These are phyloP conservation scores for Lactarius sanguifluus DNA, from an alignment of 768 basidiomycete genomes.

Conservation along the genomic window DNA sequence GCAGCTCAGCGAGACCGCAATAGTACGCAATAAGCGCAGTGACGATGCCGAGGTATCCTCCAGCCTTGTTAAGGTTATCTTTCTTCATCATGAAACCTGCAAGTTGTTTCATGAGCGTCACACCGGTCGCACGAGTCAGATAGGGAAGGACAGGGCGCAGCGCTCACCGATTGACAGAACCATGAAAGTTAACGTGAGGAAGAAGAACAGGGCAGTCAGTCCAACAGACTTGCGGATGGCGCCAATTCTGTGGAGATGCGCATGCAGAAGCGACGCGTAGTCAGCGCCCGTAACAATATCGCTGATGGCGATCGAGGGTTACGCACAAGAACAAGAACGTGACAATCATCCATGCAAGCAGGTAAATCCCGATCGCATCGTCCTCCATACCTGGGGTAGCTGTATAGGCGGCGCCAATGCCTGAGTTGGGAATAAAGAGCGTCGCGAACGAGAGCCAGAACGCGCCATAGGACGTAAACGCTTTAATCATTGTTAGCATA, in stretches of 20 bases:
- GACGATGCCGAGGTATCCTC: constrained; percentile 46
- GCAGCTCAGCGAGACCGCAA: constrained; percentile 43
- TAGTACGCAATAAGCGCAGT: constrained; percentile 52
- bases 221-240: constrained; percentile 50
- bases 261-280: neutral
- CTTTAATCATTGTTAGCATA: constrained; percentile 37
- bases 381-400: constrained; percentile 39
- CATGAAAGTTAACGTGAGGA: constrained; percentile 54
- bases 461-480: constrained; percentile 80
- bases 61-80: constrained; percentile 37
- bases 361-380: constrained; percentile 71
- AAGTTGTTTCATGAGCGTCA: constrained; percentile 29
- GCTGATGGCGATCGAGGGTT: neutral
- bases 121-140: constrained; percentile 7
- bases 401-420: constrained; percentile 56
- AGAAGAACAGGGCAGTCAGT: constrained; percentile 51
- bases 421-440: constrained; percentile 69
- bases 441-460: constrained; percentile 87
- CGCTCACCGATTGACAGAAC: constrained; percentile 44
- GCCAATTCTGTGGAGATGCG: constrained; percentile 43
- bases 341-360: constrained; percentile 71
- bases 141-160: neutral
- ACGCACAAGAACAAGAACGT: constrained; percentile 69
- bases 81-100: constrained; percentile 27
- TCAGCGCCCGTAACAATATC: neutral